A percentile compares a stretch with the other conserved stretches of the same genome.
Conservation (phyloP, 169 alveolate genomes). For the Plasmodium vivax region DNA sequence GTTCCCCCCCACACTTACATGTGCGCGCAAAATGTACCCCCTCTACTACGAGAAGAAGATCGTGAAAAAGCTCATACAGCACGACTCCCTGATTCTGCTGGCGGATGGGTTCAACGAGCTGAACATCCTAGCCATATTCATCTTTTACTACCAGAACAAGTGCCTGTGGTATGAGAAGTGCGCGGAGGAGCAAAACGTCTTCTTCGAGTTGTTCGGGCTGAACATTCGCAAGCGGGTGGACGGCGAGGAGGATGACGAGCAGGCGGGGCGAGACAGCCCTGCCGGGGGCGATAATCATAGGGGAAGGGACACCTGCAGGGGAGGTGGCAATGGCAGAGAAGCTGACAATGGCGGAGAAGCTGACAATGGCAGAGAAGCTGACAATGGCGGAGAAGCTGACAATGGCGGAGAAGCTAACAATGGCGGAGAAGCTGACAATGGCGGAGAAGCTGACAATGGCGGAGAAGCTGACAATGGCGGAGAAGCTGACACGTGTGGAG, state of each 20-base stretch:
- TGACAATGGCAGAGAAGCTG: too few relatives aligned
- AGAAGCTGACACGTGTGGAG: too few relatives aligned
- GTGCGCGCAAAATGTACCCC: conserved; percentile 41
- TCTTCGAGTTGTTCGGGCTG: conserved; percentile 37
- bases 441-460: too few relatives aligned
- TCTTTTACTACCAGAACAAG: conserved; percentile 62
- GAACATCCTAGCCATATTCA: conserved; percentile 61
- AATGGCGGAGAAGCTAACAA: too few relatives aligned
- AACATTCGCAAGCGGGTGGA: background rate
- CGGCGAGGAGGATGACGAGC: background rate
- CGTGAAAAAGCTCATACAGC: conserved; percentile 58
- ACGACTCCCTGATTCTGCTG: conserved; percentile 52
- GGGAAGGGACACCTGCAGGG: background rate
- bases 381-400: too few relatives aligned
- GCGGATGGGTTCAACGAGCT: conserved; percentile 74
- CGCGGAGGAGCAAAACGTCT: conserved; percentile 21
- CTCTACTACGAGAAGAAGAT: conserved; percentile 55
- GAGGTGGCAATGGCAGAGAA: too few relatives aligned
- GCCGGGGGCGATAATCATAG: background rate
- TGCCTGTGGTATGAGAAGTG: conserved; percentile 59
- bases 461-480: too few relatives aligned
- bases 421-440: too few relatives aligned
- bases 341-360: too few relatives aligned
- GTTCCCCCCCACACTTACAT: background rate
- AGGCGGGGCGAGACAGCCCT: background rate